Base-by-base conservation (phyloP, 1,284 basidiomycete genomes). In the Apiotrichum laibachii region DNA sequence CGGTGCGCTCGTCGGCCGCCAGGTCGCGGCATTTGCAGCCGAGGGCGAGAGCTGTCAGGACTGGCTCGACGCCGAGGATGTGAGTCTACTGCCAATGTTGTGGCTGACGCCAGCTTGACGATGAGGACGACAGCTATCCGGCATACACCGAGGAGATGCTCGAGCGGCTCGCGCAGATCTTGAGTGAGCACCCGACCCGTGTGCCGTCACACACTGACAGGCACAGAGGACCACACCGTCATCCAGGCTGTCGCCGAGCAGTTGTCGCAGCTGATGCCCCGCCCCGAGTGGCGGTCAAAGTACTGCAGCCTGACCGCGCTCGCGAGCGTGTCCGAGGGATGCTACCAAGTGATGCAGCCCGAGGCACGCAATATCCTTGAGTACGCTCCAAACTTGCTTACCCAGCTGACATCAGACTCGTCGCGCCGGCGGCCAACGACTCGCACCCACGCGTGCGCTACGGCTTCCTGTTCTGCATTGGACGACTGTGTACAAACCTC, bases 391-490 rank as follows among this genome's bases (percentile, higher is more conserved):
- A 6, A n/a, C n/a, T n/a, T n/a, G 2, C 15, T 4, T 15, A n/a
- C 34, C 13, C 3, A 11, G 34, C 49, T 60, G 12, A 50, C 49
- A 5, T 2, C 37, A 61, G 61, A 26, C 81, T 92, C 15, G 86
- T 92, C 22, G 83, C 83, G 0, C 88, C 88, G 0, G 84, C 86
- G 80, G 90, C 90, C 68, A 79, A 79, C 48, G 90, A 92, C 72
- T 72, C 85, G 0, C 86, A 92, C 78, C 89, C 90, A 0, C 82
- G 90, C 2, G 90, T 92, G 2, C 82, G 89, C 33, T 88, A 86
- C 71, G 89, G 88, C 1, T 89, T 91, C 44, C 89, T 89, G 74
- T 90, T 92, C 77, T 91, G 89, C 81, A 81, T 92, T 53, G 88
- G 90, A 0, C 88, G 91, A 68, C 78, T 93, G 8, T 91, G 89